Evolutionary conservation across 2,329 filamentous ascomycete species (phyloP), one percentile per base, ranked within the genome.

Genomic region (Sphaerulina musiva): DNA sequence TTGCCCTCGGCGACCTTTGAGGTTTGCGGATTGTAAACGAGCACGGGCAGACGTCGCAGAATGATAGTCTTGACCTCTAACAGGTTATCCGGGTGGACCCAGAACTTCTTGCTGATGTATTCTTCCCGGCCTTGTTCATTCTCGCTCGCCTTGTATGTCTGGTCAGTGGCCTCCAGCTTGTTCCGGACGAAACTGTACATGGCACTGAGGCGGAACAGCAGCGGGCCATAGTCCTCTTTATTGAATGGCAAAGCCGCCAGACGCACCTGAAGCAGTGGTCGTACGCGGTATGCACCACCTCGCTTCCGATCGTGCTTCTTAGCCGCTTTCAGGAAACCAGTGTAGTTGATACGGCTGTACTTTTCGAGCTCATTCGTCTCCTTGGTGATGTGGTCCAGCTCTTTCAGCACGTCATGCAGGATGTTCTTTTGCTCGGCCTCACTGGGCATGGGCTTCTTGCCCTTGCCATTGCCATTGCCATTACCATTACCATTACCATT

Each of bases 281-380:
- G 84, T 62, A 97, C 87, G 70, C 86, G 89, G 76, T 97, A 97
- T 50, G 84, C 80, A 61, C 84, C 80, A 53, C 91, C 91, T 62
- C 92, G 82, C 75, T 92, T 95, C 62, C 93, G 87, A 73, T 98
- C 93, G 73, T 98, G 93, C 76, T 98, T 98, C 83, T 98, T 98
- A 53, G 90, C 90, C 46, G 95, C 95, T 78, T 98, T 98, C 68
- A 96, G 80, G 73, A 97, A 95, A 46, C 90, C 93, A 5, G 93
- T 95, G 73, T 96, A 98, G 75, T 98, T 98, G 75, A 96, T 85
- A 60, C 86, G 87, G 72, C 89, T 93, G 74, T 93, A 98, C 71
- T 89, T 93, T 74, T 95, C 93, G 63, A 98, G 80, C 76, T 95
- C 88, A 70, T 86, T 92, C 67, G 95, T 85, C 72, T 96, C 89